Evolutionary conservation across 2,329 filamentous ascomycete species (phyloP), one percentile per base, ranked within the genome.

Genomic region (Aspergillus sp.): DNA sequence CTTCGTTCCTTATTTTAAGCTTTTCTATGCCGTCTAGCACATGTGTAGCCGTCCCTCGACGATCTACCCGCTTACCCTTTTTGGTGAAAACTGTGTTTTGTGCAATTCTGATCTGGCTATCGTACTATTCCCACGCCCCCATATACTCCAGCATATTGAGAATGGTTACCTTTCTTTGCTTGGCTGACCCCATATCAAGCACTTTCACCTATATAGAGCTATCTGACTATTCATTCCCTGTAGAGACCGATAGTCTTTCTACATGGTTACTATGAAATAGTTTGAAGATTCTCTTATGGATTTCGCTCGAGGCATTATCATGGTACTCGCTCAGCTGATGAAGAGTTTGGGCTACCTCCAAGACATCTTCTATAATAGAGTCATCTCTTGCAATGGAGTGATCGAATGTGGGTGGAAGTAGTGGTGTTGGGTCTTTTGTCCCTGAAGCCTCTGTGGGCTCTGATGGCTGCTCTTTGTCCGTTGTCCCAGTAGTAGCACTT

Each of bases 101-200:
- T 31, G 50, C 32, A 42, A 57, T 24, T n/a, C 56, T 42, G n/a
- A 59, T 32, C 56, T 66, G 51, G 16, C 29, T 36, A 26, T 62
- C 31, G 32, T 65, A 65, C 59, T 49, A 66, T 55, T 63, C 45
- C 54, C 42, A 65, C 10, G 55, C 57, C 47, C 57, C 58, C 18
- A 66, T 66, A 55, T 64, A 66, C 49, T 66, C 57, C 20, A 66
- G 49, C 45, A 65, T 61, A 47, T 60, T 65, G n/a, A 61, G 16
- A 14, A 63, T 54, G 29, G 56, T 59, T 4, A 22, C 45, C 53
- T 32, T 54, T 29, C 31, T 26, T 49, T 52, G 57, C 52, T 54
- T 11, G n/a, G 49, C 51, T 18, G 56, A 45, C 36, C 53, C 49
- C 16, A 55, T 60, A 20, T 63, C 49, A 39, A 66, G 59, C 18